phyloP scores from a whole-genome alignment of 2,329 filamentous ascomycete genomes.

The Xylaria sp. region DNA sequence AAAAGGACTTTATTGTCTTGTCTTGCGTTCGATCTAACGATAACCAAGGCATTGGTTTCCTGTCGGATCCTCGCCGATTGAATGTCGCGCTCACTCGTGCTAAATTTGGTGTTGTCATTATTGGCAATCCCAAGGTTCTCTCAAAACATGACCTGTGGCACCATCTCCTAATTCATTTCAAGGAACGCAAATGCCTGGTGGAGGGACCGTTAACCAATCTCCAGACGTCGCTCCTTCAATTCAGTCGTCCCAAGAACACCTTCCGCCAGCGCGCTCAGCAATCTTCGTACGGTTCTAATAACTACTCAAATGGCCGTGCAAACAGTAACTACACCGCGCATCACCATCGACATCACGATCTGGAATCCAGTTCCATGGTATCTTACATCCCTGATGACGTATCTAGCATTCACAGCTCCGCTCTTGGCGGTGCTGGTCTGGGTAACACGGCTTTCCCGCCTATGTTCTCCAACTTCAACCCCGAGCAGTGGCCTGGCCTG shows the following conservation, averaged over 20 bases:
- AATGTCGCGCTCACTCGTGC: slow-evolving; percentile 97
- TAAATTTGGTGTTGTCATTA: slow-evolving; percentile 95
- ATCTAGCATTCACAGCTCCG: slow-evolving; percentile 92
- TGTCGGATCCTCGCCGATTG: slow-evolving; percentile 95
- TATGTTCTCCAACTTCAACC: slow-evolving; percentile 93
- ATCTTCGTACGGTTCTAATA: slow-evolving; percentile 71
- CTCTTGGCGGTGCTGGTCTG: slow-evolving; percentile 85
- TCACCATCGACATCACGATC: slow-evolving; percentile 61
- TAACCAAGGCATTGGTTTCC: slow-evolving; percentile 97
- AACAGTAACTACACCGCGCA: slow-evolving; percentile 49
- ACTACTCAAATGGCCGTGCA: slow-evolving; percentile 48
- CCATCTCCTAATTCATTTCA: slow-evolving; percentile 93
- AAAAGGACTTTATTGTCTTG: slow-evolving; percentile 98
- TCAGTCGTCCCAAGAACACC: slow-evolving; percentile 90
- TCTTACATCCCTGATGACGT: slow-evolving; percentile 98
- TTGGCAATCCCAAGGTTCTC: slow-evolving; percentile 96
- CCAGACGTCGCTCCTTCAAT: slow-evolving; percentile 94
- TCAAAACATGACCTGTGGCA: slow-evolving; percentile 99
- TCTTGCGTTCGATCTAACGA: slow-evolving; percentile 99
- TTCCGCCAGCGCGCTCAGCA: slow-evolving; percentile 86
- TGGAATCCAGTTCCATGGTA: slow-evolving; percentile 87
- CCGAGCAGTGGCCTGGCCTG: slow-evolving; percentile 88
- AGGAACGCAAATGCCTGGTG: slow-evolving; percentile 94
- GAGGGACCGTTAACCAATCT: slow-evolving; percentile 95
- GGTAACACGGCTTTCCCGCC: slow-evolving; percentile 82